A percentile compares a stretch with the other conserved stretches of the same genome.
Conservation (phyloP, 352 stramenopile species). For the Globisporangium carolinianum region DNA sequence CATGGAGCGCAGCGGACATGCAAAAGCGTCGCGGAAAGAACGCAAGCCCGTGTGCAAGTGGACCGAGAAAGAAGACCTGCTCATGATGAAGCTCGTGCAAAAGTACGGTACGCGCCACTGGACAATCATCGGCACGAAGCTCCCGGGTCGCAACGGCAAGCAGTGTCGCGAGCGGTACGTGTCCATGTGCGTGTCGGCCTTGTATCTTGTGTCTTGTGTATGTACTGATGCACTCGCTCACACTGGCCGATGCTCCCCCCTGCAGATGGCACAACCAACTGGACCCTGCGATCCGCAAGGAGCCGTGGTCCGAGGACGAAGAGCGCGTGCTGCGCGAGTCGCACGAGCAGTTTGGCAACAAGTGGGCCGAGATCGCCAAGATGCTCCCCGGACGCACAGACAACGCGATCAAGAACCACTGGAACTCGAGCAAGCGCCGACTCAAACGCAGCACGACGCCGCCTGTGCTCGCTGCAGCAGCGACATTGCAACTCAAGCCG, state of each 20-base stretch:
- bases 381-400: slow-evolving; percentile 82
- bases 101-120: slow-evolving; percentile 94
- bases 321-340: slow-evolving; percentile 67
- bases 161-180: slow-evolving; percentile 91
- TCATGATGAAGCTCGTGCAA: slow-evolving; percentile 85
- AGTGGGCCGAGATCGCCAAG: slow-evolving; percentile 89
- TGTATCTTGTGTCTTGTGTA: too few relatives aligned
- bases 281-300: slow-evolving; percentile 90
- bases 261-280: slow-evolving; percentile 93
- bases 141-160: slow-evolving; percentile 92
- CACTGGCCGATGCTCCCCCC: neutral
- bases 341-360: slow-evolving; percentile 83
- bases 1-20: neutral
- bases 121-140: slow-evolving; percentile 95
- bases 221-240: neutral
- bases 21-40: slow-evolving; percentile 30
- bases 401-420: slow-evolving; percentile 92
- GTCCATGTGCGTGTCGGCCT: neutral
- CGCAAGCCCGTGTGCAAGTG: slow-evolving; percentile 82
- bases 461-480: neutral
- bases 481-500: neutral
- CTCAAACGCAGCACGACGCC: slow-evolving; percentile 41
- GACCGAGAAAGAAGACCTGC: slow-evolving; percentile 84
- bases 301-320: slow-evolving; percentile 89
- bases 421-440: slow-evolving; percentile 82